Evolutionary conservation across 805 yeast species (phyloP).

Genomic region (Ogataea neopini): DNA sequence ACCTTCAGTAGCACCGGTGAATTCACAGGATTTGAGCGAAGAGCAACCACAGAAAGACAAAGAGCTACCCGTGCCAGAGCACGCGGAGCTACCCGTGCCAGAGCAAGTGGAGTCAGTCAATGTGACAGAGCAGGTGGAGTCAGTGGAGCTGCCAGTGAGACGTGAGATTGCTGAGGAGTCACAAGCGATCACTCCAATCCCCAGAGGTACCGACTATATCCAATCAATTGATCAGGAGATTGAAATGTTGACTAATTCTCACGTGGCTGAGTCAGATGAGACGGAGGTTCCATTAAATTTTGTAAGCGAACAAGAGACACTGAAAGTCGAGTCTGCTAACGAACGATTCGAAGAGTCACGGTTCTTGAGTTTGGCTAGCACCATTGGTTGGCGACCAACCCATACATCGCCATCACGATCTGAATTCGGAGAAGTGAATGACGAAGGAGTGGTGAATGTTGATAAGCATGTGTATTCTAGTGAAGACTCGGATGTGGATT

Average conservation of each 20-base stretch:
- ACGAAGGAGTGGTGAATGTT: too few species aligned
- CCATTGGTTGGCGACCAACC: conserved; percentile 12
- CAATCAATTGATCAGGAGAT: conserved; percentile 13
- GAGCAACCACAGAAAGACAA: background rate
- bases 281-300: background rate
- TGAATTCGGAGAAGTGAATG: background rate
- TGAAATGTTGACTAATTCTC: conserved; percentile 4
- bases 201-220: background rate
- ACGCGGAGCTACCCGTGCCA: too few species aligned
- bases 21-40: too few species aligned
- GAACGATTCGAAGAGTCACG: conserved; percentile 9
- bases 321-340: background rate
- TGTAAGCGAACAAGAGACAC: background rate
- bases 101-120: too few species aligned
- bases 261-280: background rate
- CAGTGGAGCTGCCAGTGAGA: too few species aligned
- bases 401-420: background rate
- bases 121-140: too few species aligned
- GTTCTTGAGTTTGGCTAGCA: conserved; percentile 9
- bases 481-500: too few species aligned
- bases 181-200: too few species aligned
- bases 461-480: too few species aligned
- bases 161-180: too few species aligned
- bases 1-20: too few species aligned
- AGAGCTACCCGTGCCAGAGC: background rate